Conservation (phyloP, 345 rosid genomes). For the Salix koriyanagi region DNA sequence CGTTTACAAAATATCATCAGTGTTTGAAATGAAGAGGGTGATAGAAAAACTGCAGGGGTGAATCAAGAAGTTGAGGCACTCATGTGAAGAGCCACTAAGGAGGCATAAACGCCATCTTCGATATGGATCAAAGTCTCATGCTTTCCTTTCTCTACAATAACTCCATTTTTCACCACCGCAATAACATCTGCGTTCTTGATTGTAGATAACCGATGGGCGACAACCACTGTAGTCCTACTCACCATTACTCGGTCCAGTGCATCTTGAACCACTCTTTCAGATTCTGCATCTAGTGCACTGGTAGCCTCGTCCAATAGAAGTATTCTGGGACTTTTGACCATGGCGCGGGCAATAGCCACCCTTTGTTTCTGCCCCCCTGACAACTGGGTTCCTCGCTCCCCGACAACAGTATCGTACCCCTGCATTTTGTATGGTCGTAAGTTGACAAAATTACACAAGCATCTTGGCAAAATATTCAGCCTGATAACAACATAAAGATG, state of each 20-base stretch:
- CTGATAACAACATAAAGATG: background rate
- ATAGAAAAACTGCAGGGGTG: background rate
- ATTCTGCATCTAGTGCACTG: constrained; percentile 72
- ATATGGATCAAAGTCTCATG: constrained; percentile 54
- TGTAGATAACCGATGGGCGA: constrained; percentile 69
- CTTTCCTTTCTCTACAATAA: constrained; percentile 59
- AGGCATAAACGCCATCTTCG: constrained; percentile 55
- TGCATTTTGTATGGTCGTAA: constrained; percentile 12
- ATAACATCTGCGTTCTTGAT: constrained; percentile 62
- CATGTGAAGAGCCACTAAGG: constrained; percentile 55
- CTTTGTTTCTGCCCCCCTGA: constrained; percentile 91
- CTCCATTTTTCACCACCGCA: constrained; percentile 63
- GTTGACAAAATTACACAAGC: background rate
- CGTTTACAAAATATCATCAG: background rate
- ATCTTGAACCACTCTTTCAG: constrained; percentile 70
- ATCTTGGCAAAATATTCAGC: background rate
- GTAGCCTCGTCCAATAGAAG: constrained; percentile 73
- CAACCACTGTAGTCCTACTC: constrained; percentile 60
- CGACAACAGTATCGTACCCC: constrained; percentile 73
- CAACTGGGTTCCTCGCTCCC: constrained; percentile 66
- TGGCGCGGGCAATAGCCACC: constrained; percentile 81
- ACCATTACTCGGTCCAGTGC: constrained; percentile 64
- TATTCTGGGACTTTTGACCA: constrained; percentile 61
- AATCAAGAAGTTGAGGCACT: constrained; percentile 29
- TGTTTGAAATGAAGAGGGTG: background rate